Base-by-base conservation (phyloP, 345 rosid genomes). In the Boechera divaricarpa region DNA sequence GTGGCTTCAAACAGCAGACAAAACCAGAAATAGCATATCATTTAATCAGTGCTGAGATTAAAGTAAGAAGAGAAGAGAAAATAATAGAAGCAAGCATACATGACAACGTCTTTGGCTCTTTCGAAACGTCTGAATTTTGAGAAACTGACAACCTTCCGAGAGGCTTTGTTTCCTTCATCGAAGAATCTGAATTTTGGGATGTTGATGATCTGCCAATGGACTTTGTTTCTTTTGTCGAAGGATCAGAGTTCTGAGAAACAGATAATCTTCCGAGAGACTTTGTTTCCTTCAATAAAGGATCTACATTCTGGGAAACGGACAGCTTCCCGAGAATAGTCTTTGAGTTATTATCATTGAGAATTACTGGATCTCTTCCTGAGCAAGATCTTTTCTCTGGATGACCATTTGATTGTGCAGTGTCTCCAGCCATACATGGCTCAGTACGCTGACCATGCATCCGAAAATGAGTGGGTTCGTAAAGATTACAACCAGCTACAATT, bases 121-220 rank as follows among this genome's bases (percentile, higher is more conserved):
- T 92, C 61, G 73, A 68, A 72, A 89, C 86, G 67, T 94, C 98
- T 45, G 90, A 80, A 80, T 89, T 90, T 81, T 92, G 97, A 48
- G 98, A 88, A 76, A 89, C 88, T 15, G 99, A 87, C 70, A 89
- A 75, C 84, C 97, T 89, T 74, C 92, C 97, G 7, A 94, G 77
- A 74, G 95, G 84, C 77, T 86, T 94, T 73, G 91, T 83, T 79
- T 94, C 94, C 82, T 91, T 94, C 81, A 70, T 60, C 58, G 74
- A 74, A 71, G 84, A 63, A 56, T 90, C 93, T 70, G 80, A 72
- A 60, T 18, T 73, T 41, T 89, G 97, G 29, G 97, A 87, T 76
- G 87, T 83, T 18, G 97, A 86, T 74, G 89, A 82, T 84, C 95
- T 87, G 75, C 89, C 93, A 68, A 80, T 67, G 71, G 94, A 80